These are phyloP conservation scores for Citrus medica DNA, from an alignment of 345 rosid species.

Conservation along the genomic window DNA sequence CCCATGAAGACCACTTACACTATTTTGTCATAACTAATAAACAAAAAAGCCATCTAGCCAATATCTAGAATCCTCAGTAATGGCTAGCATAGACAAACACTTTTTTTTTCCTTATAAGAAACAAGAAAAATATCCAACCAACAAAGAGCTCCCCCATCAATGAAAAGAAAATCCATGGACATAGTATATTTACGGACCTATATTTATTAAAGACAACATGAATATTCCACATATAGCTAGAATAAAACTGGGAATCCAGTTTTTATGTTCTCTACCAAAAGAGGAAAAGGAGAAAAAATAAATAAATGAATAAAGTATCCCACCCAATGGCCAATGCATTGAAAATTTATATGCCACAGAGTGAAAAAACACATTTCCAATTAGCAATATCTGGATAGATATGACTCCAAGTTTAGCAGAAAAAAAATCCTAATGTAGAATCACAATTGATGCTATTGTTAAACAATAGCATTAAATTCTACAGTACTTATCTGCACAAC, in stretches of 20 bases:
- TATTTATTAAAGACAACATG: not conserved
- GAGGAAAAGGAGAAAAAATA: not conserved
- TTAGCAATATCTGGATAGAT: not conserved
- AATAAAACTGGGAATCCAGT: not conserved
- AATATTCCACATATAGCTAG: not conserved
- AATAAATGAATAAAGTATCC: not conserved
- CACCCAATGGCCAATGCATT: not conserved
- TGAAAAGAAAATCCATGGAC: not conserved
- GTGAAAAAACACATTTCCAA: not conserved
- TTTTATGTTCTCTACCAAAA: not conserved
- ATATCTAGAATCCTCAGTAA: not conserved
- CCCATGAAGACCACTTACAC: not conserved
- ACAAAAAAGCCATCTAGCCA: not conserved
- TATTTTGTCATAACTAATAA: not conserved
- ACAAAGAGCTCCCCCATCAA: not conserved
- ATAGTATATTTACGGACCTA: not conserved
- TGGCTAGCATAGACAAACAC: not conserved
- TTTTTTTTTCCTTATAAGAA: not conserved
- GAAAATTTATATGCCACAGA: not conserved
- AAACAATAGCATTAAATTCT: not conserved
- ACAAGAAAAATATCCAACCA: not conserved
- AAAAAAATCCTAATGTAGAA: not conserved
- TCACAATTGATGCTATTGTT: not conserved
- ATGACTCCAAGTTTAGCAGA: not conserved
- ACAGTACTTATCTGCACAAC: not conserved